phyloP scores from a whole-genome alignment of 768 basidiomycete genomes.

The Boletus eberwhitei region DNA sequence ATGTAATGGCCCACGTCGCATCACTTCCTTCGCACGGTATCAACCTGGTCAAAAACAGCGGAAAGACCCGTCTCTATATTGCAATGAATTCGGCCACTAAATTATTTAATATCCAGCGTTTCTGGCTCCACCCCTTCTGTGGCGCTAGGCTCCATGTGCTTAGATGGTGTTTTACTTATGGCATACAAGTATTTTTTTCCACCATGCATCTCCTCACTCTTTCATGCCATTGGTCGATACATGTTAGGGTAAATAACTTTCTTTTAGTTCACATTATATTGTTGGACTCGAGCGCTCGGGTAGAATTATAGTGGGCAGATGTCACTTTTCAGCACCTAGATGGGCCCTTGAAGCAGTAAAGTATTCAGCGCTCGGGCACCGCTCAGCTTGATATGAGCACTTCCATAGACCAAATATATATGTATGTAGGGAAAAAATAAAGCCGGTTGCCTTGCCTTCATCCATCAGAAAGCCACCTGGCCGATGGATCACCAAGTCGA shows the following conservation, averaged over 20 bases:
- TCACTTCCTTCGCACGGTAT: slow-evolving; percentile 7
- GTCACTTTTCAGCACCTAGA: background rate
- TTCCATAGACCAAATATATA: background rate
- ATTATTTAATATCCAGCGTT: slow-evolving; percentile 23
- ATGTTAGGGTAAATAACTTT: slow-evolving; percentile 12
- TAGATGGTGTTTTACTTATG: slow-evolving; percentile 20
- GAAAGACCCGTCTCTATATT: slow-evolving; percentile 25
- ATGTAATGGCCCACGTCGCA: slow-evolving; percentile 7
- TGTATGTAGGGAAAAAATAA: background rate
- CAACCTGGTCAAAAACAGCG: slow-evolving; percentile 10
- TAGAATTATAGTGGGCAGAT: slow-evolving; percentile 5
- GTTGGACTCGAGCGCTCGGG: slow-evolving; percentile 6
- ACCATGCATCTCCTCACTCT: slow-evolving; percentile 1
- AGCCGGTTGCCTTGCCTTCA: background rate
- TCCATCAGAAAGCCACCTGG: background rate
- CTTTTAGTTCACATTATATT: slow-evolving; percentile 26
- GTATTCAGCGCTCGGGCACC: background rate
- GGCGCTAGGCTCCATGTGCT: slow-evolving; percentile 10
- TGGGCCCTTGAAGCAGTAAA: background rate
- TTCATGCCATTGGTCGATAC: slow-evolving; percentile 10
- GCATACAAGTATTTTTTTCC: background rate
- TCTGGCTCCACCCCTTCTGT: slow-evolving; percentile 9
- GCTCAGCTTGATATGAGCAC: background rate
- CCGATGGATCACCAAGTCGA: background rate
- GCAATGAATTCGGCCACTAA: slow-evolving; percentile 16